Evolutionary conservation across 1,284 basidiomycete species (phyloP), one percentile per base, ranked within the genome.

Genomic region (Phlebopus sp.): DNA sequence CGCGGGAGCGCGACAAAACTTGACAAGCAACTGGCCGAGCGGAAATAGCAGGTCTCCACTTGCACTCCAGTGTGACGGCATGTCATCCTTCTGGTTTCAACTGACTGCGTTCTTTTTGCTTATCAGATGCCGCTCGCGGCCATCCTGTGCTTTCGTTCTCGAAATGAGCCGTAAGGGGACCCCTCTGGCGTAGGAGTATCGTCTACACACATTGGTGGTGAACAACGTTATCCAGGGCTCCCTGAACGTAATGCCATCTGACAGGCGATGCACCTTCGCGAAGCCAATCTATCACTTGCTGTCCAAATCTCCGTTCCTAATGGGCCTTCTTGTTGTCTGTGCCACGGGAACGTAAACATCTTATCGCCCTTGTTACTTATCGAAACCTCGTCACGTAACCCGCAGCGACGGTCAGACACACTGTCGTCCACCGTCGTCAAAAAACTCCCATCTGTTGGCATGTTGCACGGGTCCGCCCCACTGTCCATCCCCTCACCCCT

Each of bases 241-340:
- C 17, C 8, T 18, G 17, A 18, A 35, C 32, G 32, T 35, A n/a
- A 35, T 14, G 3, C 17, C 32, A n/a, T n/a, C 5, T 31, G 30
- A 7, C 14, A 47, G 25, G 46, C 46, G 36, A 25, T 37, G 42
- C 46, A 39, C n/a, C 37, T 49, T 46, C 34, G 47, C 44, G 44
- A 49, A 49, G 47, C 23, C 9, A 48, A 48, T 49, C 44, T 49
- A 25, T 39, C 32, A 32, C 39, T 15, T 25, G 18, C 21, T 23
- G 21, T 23, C 21, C 34, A 36, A 27, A 35, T 9, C 4, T 44
- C 21, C 18, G 19, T 48, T 18, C 15, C 43, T 48, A 27, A 44
- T 34, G 44, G 15, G 34, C 19, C 27, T 25, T 48, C 41, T n/a
- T n/a, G n/a, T n/a, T n/a, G n/a, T n/a, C n/a, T 15, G 9, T 23